A percentile compares a stretch with the other conserved stretches of the same genome.
phyloP scores from a whole-genome alignment of 768 basidiomycete species.

The Dendrothele bispora region DNA sequence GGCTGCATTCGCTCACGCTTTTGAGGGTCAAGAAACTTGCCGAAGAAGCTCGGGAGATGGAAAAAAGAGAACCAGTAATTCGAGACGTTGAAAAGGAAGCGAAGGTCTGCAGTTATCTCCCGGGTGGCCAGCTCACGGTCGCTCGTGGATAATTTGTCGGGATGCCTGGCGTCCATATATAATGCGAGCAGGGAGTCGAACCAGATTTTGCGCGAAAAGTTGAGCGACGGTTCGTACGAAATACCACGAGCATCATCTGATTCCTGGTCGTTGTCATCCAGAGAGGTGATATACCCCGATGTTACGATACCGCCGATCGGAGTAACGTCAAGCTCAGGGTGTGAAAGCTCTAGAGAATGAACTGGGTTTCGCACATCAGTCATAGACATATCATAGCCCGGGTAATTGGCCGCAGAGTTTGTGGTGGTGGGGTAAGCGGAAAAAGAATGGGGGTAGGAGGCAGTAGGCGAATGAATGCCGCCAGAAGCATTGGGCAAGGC shows the following conservation, averaged over 20 bases:
- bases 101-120: constrained; percentile 54
- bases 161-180: constrained; percentile 39
- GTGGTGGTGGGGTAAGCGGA: constrained; percentile 41
- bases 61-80: constrained; percentile 77
- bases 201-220: constrained; percentile 73
- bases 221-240: constrained; percentile 58
- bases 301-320: not conserved
- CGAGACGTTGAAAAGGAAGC: constrained; percentile 61
- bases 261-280: constrained; percentile 25
- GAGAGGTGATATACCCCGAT: constrained; percentile 26
- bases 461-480: constrained; percentile 65
- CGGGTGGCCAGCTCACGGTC: constrained; percentile 48
- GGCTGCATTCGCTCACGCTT: constrained; percentile 63
- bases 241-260: constrained; percentile 31
- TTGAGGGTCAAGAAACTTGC: constrained; percentile 54
- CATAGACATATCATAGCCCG: constrained; percentile 9
- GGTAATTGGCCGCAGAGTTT: constrained; percentile 16
- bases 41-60: constrained; percentile 68
- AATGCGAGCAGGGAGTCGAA: constrained; percentile 69
- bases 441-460: constrained; percentile 60
- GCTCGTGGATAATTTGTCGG: constrained; percentile 26
- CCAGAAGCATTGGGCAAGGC: constrained; percentile 34
- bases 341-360: too few species aligned
- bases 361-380: constrained; percentile 1
- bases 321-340: too few species aligned